These are phyloP conservation scores for Sclerotinia borealis DNA, from an alignment of 2,329 filamentous ascomycete genomes.

Conservation along the genomic window DNA sequence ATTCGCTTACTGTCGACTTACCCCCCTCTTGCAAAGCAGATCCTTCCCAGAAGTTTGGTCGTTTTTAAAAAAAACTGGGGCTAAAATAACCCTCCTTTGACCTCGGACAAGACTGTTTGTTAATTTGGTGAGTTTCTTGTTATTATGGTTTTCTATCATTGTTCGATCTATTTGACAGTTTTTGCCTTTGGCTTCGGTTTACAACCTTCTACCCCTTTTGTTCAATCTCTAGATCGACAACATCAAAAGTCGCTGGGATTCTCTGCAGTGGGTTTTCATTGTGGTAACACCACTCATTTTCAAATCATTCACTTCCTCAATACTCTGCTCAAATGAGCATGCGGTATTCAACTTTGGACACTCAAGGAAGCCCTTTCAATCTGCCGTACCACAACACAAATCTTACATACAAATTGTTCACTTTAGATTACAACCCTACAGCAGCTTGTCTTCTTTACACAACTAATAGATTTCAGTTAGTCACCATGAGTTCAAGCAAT, in stretches of 20 bases:
- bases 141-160: neutral
- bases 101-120: neutral
- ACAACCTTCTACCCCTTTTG: neutral
- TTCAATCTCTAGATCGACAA: neutral
- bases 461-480: neutral
- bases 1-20: conserved; percentile 6
- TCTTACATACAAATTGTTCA: neutral
- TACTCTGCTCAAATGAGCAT: neutral
- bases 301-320: neutral
- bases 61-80: neutral
- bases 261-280: neutral
- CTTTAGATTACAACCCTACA: neutral
- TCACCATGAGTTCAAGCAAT: conserved; percentile 23
- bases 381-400: neutral
- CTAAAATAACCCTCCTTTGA: neutral
- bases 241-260: neutral
- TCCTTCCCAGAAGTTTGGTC: neutral
- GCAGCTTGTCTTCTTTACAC: neutral
- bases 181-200: neutral
- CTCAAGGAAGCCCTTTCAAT: neutral
- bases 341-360: neutral
- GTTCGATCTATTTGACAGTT: neutral
- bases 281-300: neutral
- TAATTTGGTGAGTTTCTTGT: neutral
- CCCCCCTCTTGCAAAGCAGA: neutral